A percentile compares a stretch with the other conserved stretches of the same genome.
phyloP scores from a whole-genome alignment of 2,329 filamentous ascomycete species.

The Leptographium wingfieldii region DNA sequence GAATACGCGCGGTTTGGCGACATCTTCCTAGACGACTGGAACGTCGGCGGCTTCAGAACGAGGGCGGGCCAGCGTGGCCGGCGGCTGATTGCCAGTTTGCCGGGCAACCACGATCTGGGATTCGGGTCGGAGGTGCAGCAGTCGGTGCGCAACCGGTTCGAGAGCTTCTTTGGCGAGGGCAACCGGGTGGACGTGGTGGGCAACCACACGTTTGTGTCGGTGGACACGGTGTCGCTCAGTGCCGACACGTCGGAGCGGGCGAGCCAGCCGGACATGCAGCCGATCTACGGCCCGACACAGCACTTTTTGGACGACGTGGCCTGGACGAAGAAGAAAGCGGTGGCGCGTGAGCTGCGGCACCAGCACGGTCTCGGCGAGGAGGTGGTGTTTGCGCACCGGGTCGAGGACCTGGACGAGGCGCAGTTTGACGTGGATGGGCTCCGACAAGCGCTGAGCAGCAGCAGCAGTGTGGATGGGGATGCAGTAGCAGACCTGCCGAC shows the following conservation, averaged over 20 bases:
- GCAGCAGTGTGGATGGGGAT: slow-evolving; percentile 28
- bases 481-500: slow-evolving; percentile 60
- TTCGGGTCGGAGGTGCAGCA: slow-evolving; percentile 78
- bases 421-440: slow-evolving; percentile 19
- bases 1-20: slow-evolving; percentile 80
- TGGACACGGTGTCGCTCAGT: slow-evolving; percentile 81
- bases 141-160: slow-evolving; percentile 70
- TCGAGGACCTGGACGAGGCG: slow-evolving; percentile 43
- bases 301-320: slow-evolving; percentile 63
- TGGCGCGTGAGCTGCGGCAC: slow-evolving; percentile 53
- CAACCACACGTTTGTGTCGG: slow-evolving; percentile 88
- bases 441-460: slow-evolving; percentile 11
- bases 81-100: slow-evolving; percentile 72
- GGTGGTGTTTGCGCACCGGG: slow-evolving; percentile 42
- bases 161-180: slow-evolving; percentile 78
- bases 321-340: slow-evolving; percentile 51
- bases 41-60: slow-evolving; percentile 38
- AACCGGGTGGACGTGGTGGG: slow-evolving; percentile 85
- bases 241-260: slow-evolving; percentile 46
- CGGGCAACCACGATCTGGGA: slow-evolving; percentile 90
- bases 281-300: slow-evolving; percentile 63
- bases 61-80: slow-evolving; percentile 51
- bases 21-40: slow-evolving; percentile 68
- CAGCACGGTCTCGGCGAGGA: slow-evolving; percentile 49
- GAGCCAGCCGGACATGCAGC: slow-evolving; percentile 35